A percentile compares a stretch with the other conserved stretches of the same genome.
Conservation (phyloP, 768 basidiomycete genomes). For the Lentinula guzmanii region DNA sequence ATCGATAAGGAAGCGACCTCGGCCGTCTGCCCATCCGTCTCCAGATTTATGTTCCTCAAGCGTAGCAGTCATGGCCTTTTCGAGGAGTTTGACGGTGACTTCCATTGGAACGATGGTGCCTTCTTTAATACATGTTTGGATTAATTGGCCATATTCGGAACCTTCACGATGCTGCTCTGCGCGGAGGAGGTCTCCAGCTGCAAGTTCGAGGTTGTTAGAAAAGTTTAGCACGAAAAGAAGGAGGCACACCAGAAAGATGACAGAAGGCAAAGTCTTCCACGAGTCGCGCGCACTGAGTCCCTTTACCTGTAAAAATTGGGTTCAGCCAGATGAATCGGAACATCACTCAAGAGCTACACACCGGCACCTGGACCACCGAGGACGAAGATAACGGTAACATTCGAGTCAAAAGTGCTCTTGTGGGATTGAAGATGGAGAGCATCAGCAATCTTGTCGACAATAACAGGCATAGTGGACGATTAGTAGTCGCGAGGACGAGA, state of each 20-base stretch:
- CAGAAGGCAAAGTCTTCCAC: constrained; percentile 83
- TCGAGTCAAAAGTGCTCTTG: constrained; percentile 56
- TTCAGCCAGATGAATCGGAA: constrained; percentile 2
- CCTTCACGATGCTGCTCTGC: constrained; percentile 88
- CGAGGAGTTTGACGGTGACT: constrained; percentile 91
- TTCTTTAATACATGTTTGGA: constrained; percentile 83
- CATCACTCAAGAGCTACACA: constrained; percentile 16
- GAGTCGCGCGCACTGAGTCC: constrained; percentile 86
- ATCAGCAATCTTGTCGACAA: constrained; percentile 36
- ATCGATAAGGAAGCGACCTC: constrained; percentile 89
- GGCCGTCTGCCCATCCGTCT: constrained; percentile 62
- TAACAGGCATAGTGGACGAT: constrained; percentile 26
- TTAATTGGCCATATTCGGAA: constrained; percentile 78
- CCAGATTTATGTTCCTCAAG: constrained; percentile 36
- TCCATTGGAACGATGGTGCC: constrained; percentile 95
- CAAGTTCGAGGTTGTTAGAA: background rate
- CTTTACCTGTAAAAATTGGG: constrained; percentile 62
- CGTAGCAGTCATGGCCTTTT: constrained; percentile 80
- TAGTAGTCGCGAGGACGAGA: constrained; percentile 33
- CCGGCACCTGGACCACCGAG: constrained; percentile 97
- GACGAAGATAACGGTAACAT: constrained; percentile 89
- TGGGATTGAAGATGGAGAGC: constrained; percentile 22
- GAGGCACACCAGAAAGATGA: constrained; percentile 79
- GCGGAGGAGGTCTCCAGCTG: constrained; percentile 96
- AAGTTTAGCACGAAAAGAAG: background rate